Percentiles rank a stretch among this genome's conserved stretches.
Evolutionary conservation across 768 basidiomycete species (phyloP).

Genomic region (Lepiota subincarnata): DNA sequence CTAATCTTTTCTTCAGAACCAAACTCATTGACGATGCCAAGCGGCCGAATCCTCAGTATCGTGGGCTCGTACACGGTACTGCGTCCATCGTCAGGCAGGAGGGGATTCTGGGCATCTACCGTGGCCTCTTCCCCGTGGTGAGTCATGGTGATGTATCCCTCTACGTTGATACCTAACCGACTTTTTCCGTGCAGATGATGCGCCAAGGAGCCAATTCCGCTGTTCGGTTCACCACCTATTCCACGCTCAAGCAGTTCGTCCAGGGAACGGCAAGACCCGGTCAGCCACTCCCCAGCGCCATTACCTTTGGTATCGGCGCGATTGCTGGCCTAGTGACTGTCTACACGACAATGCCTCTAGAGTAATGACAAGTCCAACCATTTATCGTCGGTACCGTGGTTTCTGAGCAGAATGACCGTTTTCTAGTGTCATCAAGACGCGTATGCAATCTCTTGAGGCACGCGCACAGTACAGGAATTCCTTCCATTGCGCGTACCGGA

Average conservation of each 20-base stretch:
- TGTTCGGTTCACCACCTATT: constrained; percentile 92
- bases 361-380: constrained; percentile 40
- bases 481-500: constrained; percentile 93
- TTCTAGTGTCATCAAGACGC: constrained; percentile 88
- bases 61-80: constrained; percentile 85
- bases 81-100: constrained; percentile 76
- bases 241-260: constrained; percentile 89
- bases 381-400: neutral
- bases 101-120: constrained; percentile 80
- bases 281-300: constrained; percentile 75
- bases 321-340: constrained; percentile 95
- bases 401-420: neutral
- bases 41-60: constrained; percentile 78
- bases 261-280: constrained; percentile 82
- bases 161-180: neutral
- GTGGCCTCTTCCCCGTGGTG: constrained; percentile 92
- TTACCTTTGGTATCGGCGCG: constrained; percentile 94
- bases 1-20: constrained; percentile 52
- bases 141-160: constrained; percentile 25
- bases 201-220: constrained; percentile 98
- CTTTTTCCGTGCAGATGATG: constrained; percentile 68
- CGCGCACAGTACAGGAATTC: constrained; percentile 84
- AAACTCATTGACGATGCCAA: constrained; percentile 96
- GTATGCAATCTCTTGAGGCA: constrained; percentile 93
- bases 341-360: constrained; percentile 83